Evolutionary conservation across 139 green algal genomes (phyloP).

Genomic region (Diplosphaera chodatii): DNA sequence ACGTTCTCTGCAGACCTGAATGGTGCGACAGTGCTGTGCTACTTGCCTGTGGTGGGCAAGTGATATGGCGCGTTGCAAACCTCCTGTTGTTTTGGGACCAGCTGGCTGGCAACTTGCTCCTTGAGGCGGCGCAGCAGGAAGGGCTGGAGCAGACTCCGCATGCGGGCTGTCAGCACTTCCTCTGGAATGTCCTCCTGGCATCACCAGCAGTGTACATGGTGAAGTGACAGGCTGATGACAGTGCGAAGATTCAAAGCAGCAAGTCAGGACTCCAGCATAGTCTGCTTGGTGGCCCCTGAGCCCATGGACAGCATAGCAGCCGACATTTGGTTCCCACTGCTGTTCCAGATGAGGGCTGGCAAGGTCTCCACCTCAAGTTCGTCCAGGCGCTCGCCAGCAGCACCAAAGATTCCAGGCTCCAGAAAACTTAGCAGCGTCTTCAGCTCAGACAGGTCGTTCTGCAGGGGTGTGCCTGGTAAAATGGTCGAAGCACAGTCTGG

Average conservation of each 20-base stretch:
- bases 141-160: conserved; percentile 76
- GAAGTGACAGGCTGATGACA: too few species aligned
- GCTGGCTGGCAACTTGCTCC: conserved; percentile 78
- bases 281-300: too few species aligned
- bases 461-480: conserved; percentile 84
- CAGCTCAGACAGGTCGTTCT: conserved; percentile 88
- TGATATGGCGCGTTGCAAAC: too few species aligned
- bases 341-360: too few species aligned
- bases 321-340: too few species aligned
- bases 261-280: too few species aligned
- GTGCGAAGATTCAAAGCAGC: too few species aligned
- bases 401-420: conserved; percentile 70
- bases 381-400: conserved; percentile 29
- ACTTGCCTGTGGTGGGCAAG: too few species aligned
- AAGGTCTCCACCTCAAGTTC: conserved; percentile 14
- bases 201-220: too few species aligned
- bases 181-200: conserved; percentile 31
- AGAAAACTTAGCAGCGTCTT: conserved; percentile 83
- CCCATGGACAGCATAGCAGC: too few species aligned
- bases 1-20: too few species aligned
- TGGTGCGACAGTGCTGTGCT: too few species aligned
- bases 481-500: not conserved
- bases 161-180: conserved; percentile 55
- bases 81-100: conserved; percentile 67
- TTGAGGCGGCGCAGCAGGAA: conserved; percentile 91